Conservation (phyloP, 2,329 filamentous ascomycete genomes). For the Ambrosiella cleistominuta region DNA sequence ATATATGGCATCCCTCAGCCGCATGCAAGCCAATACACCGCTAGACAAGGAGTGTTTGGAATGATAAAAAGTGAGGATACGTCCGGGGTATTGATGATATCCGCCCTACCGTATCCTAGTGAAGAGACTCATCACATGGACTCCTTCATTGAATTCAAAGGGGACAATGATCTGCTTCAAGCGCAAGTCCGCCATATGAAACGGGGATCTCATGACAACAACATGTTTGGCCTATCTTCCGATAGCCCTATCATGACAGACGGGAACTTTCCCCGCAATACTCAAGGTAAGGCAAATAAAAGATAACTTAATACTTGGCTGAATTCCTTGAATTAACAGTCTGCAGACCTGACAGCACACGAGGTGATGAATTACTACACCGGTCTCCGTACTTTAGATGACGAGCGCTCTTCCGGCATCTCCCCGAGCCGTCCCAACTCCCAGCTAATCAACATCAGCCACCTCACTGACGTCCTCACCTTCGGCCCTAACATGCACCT, state of each 20-base stretch:
- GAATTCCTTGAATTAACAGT: background rate
- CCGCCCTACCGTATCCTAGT: background rate
- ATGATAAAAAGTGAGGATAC: background rate
- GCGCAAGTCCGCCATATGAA: background rate
- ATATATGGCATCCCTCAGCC: background rate
- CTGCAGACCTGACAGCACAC: background rate
- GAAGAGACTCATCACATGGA: background rate
- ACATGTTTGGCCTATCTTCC: background rate
- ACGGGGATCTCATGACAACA: background rate
- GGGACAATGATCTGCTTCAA: background rate
- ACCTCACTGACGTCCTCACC: background rate
- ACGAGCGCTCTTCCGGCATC: constrained; percentile 73
- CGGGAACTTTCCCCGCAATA: background rate
- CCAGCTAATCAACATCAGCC: background rate
- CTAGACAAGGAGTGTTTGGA: background rate
- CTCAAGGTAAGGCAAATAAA: background rate
- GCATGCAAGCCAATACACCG: background rate
- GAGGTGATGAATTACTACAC: constrained; percentile 90
- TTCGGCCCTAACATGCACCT: background rate
- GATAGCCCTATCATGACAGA: background rate
- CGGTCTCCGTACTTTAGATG: constrained; percentile 70
- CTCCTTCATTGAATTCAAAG: background rate
- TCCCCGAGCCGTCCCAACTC: constrained; percentile 32
- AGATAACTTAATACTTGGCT: no score
- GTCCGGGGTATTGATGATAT: background rate